A percentile compares a stretch with the other conserved stretches of the same genome.
These are phyloP conservation scores for Jackrogersella minutella DNA, from an alignment of 495 filamentous ascomycete genomes.

Conservation along the genomic window DNA sequence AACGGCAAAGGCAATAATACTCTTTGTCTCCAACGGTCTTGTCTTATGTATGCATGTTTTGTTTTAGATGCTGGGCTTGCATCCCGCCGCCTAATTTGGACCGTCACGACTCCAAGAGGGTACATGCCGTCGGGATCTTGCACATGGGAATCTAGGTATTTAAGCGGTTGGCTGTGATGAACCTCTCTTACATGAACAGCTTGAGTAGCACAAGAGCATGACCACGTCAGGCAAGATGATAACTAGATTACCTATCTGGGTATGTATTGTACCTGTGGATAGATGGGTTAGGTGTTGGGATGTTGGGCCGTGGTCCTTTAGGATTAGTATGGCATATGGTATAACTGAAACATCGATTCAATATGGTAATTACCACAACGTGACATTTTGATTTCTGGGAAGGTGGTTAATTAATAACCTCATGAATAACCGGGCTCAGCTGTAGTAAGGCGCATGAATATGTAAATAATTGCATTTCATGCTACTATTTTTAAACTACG, in stretches of 20 bases:
- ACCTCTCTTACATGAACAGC: too few species aligned
- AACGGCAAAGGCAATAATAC: not conserved
- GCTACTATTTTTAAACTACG: conserved; percentile 26
- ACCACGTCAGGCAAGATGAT: not conserved
- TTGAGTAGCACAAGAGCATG: too few species aligned
- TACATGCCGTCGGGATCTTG: conserved; percentile 3
- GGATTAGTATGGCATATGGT: not conserved
- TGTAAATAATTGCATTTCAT: not conserved
- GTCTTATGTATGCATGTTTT: not conserved
- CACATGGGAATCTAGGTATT: conserved; percentile 12
- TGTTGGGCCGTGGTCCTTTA: not conserved
- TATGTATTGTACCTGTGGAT: too few species aligned
- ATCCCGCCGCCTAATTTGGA: not conserved
- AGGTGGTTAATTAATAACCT: not conserved
- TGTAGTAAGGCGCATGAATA: conserved; percentile 8
- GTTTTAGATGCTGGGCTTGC: conserved; percentile 7
- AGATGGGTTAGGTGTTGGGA: conserved; percentile 12
- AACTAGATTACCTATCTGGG: too few species aligned
- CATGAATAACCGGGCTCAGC: conserved; percentile 6
- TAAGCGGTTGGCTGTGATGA: not conserved
- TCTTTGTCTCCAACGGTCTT: not conserved
- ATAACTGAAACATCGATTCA: conserved; percentile 18
- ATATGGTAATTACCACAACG: conserved; percentile 15
- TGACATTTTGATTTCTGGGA: not conserved
- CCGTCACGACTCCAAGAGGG: not conserved